Percentiles rank a stretch among this genome's conserved stretches.
These are phyloP conservation scores for Oryza meridionalis DNA, from an alignment of 176 grass and related monocot species.

Conservation along the genomic window DNA sequence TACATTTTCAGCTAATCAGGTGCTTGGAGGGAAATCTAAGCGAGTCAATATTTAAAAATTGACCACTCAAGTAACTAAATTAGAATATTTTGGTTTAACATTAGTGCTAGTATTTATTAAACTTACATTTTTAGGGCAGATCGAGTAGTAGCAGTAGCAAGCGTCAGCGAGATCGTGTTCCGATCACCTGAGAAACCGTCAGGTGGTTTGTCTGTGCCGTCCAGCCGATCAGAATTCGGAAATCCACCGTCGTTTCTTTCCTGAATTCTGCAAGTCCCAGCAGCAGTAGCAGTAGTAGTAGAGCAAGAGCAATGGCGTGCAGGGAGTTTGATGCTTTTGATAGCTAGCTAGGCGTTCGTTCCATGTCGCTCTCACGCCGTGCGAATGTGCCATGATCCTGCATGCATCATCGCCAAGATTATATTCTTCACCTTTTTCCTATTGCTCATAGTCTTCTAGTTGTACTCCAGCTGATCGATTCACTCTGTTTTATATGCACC, in stretches of 20 bases:
- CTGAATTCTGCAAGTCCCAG: not conserved
- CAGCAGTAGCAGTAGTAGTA: not conserved
- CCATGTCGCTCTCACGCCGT: not conserved
- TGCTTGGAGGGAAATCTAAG: no score
- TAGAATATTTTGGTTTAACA: no score
- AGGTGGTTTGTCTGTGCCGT: not conserved
- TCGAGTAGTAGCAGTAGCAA: not conserved
- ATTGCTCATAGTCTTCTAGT: no score
- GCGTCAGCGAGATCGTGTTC: conserved; percentile 46
- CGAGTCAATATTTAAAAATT: no score
- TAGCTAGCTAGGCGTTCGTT: not conserved
- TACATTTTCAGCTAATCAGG: no score
- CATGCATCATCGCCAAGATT: conserved; percentile 6
- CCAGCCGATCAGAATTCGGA: not conserved
- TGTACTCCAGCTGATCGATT: no score
- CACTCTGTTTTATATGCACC: not conserved
- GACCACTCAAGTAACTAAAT: no score
- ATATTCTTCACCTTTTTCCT: not conserved
- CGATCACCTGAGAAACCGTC: not conserved
- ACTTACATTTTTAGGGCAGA: no score
- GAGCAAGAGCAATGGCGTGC: not conserved
- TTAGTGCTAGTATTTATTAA: no score
- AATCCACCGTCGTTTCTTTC: not conserved
- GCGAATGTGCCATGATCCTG: not conserved
- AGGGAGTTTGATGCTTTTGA: not conserved